These are phyloP conservation scores for Penicillium atrosanguineum DNA, from an alignment of 495 filamentous ascomycete genomes.

Conservation along the genomic window DNA sequence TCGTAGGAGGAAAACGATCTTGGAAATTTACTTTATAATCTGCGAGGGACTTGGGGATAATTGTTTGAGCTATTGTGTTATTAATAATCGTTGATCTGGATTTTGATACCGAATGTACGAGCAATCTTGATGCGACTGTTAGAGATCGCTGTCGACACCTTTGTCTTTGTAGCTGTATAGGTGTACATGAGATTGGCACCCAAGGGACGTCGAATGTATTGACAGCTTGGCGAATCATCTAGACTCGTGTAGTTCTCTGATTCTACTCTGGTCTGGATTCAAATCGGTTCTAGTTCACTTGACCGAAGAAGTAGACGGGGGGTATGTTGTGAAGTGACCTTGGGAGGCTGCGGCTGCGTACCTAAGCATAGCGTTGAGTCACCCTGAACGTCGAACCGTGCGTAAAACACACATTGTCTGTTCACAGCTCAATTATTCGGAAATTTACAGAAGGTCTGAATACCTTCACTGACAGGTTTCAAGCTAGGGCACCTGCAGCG, in stretches of 20 bases:
- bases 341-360: not conserved
- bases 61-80: slow-evolving; percentile 8
- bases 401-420: not conserved
- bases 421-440: not conserved
- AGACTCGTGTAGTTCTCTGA: not conserved
- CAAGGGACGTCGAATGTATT: not conserved
- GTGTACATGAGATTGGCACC: not conserved
- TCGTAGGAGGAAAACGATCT: not conserved
- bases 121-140: not conserved
- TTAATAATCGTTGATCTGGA: slow-evolving; percentile 20
- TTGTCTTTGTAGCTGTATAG: not conserved
- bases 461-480: slow-evolving; percentile 4
- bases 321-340: not conserved
- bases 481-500: slow-evolving; percentile 27
- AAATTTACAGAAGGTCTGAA: not conserved
- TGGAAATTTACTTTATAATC: not conserved
- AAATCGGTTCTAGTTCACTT: not conserved
- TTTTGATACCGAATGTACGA: slow-evolving; percentile 8
- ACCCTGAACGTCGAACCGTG: not conserved
- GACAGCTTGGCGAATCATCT: not conserved
- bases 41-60: not conserved
- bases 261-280: not conserved
- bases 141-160: not conserved
- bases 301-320: not conserved
- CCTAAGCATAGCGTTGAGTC: not conserved